Conservation (phyloP, 805 yeast genomes). For the Candida multigemmis region DNA sequence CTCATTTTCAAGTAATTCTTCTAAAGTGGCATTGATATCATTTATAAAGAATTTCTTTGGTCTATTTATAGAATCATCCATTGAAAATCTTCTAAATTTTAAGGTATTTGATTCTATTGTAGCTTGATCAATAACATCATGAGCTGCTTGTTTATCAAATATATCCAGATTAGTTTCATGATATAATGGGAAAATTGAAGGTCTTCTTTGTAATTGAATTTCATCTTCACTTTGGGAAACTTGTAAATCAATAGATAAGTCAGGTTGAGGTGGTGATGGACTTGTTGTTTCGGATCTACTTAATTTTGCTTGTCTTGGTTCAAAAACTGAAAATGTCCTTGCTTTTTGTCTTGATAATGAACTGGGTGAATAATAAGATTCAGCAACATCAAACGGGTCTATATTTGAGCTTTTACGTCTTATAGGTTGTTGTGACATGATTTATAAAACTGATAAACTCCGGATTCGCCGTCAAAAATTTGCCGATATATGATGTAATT, state of each 20-base stretch:
- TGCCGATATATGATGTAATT: too few relatives aligned
- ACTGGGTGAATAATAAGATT: conserved; percentile 46
- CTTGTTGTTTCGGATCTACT: too few relatives aligned
- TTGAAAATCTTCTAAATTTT: conserved; percentile 20
- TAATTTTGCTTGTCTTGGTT: conserved; percentile 5
- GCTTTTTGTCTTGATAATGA: conserved; percentile 35
- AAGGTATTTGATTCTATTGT: conserved; percentile 5
- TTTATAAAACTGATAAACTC: too few relatives aligned
- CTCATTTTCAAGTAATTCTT: conserved; percentile 61
- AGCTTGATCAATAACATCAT: too few relatives aligned
- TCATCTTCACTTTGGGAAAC: too few relatives aligned
- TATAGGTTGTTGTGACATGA: too few relatives aligned
- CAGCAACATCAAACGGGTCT: conserved; percentile 67
- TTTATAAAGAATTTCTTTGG: conserved; percentile 57
- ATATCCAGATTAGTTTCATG: conserved; percentile 5
- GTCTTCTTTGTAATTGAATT: conserved; percentile 6
- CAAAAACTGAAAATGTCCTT: conserved; percentile 47
- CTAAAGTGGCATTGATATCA: conserved; percentile 66
- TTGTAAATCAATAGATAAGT: too few relatives aligned
- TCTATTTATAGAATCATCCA: conserved; percentile 16
- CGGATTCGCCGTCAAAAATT: too few relatives aligned
- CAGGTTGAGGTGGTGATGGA: too few relatives aligned
- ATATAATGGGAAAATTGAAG: conserved; percentile 22
- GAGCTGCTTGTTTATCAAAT: not conserved
- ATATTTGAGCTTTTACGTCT: too few relatives aligned